These are phyloP conservation scores for Neofusicoccum ribis DNA, from an alignment of 2,329 filamentous ascomycete genomes.

Conservation along the genomic window DNA sequence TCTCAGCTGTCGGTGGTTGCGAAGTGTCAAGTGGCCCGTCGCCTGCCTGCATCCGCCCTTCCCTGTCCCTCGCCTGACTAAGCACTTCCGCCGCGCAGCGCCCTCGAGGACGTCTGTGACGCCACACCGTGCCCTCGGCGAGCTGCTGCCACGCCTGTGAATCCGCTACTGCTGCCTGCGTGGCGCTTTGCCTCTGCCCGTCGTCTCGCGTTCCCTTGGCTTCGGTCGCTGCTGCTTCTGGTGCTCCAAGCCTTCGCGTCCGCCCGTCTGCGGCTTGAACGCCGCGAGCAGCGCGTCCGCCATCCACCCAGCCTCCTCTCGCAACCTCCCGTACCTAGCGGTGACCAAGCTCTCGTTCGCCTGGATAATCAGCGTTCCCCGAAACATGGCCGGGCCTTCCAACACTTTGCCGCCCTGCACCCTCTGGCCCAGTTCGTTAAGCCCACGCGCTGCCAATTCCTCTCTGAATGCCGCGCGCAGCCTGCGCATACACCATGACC, in stretches of 20 bases:
- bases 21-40: constrained; percentile 13
- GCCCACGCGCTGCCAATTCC: constrained; percentile 32
- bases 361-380: constrained; percentile 26
- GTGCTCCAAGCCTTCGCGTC: neutral
- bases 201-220: neutral
- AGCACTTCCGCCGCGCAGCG: neutral
- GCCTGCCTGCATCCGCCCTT: neutral
- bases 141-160: neutral
- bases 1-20: constrained; percentile 14
- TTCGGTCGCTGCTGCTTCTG: neutral
- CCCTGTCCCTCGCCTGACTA: constrained; percentile 15
- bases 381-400: constrained; percentile 17
- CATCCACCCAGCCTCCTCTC: constrained; percentile 25
- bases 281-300: constrained; percentile 25
- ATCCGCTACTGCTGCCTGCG: neutral
- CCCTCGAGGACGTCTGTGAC: too few species aligned
- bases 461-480: constrained; percentile 33
- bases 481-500: constrained; percentile 33
- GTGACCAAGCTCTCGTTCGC: constrained; percentile 26
- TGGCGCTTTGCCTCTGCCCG: neutral
- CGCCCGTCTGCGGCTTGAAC: neutral
- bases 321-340: constrained; percentile 31
- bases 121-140: too few species aligned
- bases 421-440: constrained; percentile 27
- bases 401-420: constrained; percentile 7